phyloP scores from a whole-genome alignment of 495 filamentous ascomycete species.

The Trichoderma asperelloides region DNA sequence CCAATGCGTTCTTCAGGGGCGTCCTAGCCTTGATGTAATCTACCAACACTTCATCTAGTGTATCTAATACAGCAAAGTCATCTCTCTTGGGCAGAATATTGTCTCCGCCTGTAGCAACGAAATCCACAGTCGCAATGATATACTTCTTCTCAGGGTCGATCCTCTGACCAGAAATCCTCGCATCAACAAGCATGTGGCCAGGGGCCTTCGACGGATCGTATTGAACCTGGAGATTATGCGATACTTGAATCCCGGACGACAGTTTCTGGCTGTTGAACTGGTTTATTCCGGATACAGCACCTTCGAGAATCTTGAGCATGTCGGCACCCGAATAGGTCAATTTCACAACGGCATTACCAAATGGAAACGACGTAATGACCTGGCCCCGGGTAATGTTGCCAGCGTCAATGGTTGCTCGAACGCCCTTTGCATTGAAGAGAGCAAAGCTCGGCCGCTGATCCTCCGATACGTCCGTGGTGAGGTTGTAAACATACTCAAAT shows the following conservation, averaged over 20 bases:
- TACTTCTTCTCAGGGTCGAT: slow-evolving; percentile 33
- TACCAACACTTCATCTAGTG: slow-evolving; percentile 42
- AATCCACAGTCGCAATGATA: slow-evolving; percentile 45
- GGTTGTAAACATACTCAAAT: slow-evolving; percentile 39
- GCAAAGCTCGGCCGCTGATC: slow-evolving; percentile 31
- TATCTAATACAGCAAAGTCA: slow-evolving; percentile 35
- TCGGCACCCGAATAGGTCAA: slow-evolving; percentile 32
- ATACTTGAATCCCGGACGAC: slow-evolving; percentile 45
- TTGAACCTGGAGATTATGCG: slow-evolving; percentile 34
- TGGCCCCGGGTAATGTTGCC: slow-evolving; percentile 45
- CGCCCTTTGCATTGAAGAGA: slow-evolving; percentile 47
- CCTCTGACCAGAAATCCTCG: slow-evolving; percentile 30
- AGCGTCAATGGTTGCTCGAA: slow-evolving; percentile 45
- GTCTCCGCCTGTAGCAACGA: slow-evolving; percentile 46
- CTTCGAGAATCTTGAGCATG: slow-evolving; percentile 43
- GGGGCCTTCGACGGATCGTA: slow-evolving; percentile 32
- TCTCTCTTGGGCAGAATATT: slow-evolving; percentile 36
- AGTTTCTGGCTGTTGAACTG: slow-evolving; percentile 36
- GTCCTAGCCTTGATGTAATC: slow-evolving; percentile 33
- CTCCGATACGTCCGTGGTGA: slow-evolving; percentile 20
- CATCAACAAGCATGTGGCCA: slow-evolving; percentile 30
- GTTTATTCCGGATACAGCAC: slow-evolving; percentile 36
- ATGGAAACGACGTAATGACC: slow-evolving; percentile 48
- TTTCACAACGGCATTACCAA: slow-evolving; percentile 47
- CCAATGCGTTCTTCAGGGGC: slow-evolving; percentile 39